A percentile compares a stretch with the other conserved stretches of the same genome.
These are phyloP conservation scores for Clarireedia homoeocarpa DNA, from an alignment of 2,329 filamentous ascomycete species.

Conservation along the genomic window DNA sequence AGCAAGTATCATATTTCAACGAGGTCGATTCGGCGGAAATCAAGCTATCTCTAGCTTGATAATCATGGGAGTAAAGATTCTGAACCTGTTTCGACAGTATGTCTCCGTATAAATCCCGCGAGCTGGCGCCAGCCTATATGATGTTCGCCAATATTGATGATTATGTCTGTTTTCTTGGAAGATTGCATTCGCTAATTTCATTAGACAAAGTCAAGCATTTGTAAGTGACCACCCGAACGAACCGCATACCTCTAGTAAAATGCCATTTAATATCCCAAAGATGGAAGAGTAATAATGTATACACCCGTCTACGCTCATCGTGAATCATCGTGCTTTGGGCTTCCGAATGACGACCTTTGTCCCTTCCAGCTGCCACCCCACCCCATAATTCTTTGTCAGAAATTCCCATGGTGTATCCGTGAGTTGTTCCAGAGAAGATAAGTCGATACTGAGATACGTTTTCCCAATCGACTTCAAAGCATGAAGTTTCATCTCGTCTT, in stretches of 20 bases:
- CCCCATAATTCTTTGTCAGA: constrained; percentile 57
- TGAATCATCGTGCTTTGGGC: constrained; percentile 37
- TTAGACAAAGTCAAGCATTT: too few species aligned
- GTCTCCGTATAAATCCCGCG: too few species aligned
- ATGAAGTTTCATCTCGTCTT: constrained; percentile 64
- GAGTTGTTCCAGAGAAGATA: constrained; percentile 59
- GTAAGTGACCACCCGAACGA: too few species aligned
- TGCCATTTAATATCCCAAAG: background rate
- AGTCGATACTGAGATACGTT: constrained; percentile 68
- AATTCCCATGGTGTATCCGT: constrained; percentile 65
- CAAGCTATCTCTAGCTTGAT: too few species aligned
- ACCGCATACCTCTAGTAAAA: background rate
- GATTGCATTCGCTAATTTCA: too few species aligned
- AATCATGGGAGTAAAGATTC: too few species aligned
- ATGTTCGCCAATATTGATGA: too few species aligned
- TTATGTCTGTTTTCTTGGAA: too few species aligned
- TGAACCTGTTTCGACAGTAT: too few species aligned
- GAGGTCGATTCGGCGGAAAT: too few species aligned
- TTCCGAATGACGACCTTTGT: constrained; percentile 69
- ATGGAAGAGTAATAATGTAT: background rate
- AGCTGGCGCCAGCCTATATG: too few species aligned
- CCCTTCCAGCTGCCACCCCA: constrained; percentile 78
- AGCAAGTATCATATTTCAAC: too few species aligned
- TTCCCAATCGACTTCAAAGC: constrained; percentile 80
- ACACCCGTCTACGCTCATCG: background rate